Evolutionary conservation across 495 filamentous ascomycete genomes (phyloP), one percentile per base, ranked within the genome.

Genomic region (Haplographium delicatum): DNA sequence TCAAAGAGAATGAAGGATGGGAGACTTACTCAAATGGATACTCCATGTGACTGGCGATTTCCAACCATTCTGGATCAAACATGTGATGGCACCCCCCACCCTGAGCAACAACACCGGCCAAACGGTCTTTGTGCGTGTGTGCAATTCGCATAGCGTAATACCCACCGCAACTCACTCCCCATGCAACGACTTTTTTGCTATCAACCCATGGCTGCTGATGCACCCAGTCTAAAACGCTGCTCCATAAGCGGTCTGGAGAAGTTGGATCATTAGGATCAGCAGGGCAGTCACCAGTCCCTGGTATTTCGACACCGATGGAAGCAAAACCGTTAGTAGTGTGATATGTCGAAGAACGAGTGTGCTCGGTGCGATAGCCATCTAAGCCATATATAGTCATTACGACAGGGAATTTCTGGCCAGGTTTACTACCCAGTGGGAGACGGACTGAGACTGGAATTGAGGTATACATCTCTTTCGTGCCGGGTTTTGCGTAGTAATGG

Each of bases 61-160:
- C 23, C 9, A 43, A 59, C 86, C 86, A 89, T 46, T 74, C 75
- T 1, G 49, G 44, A 24, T 74, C 72, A 55, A 84, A 82, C 65
- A 88, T 86, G 56, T 83, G 73, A 60, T 90, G 86, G 35, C 68
- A 71, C 0, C 86, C 86, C 6, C 83, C 83, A 0, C 86, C 85
- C 62, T 86, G 80, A 26, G 83, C 82, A 13, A 88, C 74, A n/a
- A 66, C 71, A 0, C 83, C 86, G 0, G 62, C 61, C 5, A 90
- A 62, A 9, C 67, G 56, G 1, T 78, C 66, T 13, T 66, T 64
- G 57, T 89, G 86, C 41, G 82, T 88, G 60, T 85, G 80, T 47
- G 85, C 84, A 4, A 84, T 72, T 6, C 86, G 73, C 26, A 88
- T 76, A 11, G 83, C 85, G 62, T 89, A 88, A 68, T 84, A 88